phyloP scores from a whole-genome alignment of 805 yeast species.

The Metschnikowia picachoensis region DNA sequence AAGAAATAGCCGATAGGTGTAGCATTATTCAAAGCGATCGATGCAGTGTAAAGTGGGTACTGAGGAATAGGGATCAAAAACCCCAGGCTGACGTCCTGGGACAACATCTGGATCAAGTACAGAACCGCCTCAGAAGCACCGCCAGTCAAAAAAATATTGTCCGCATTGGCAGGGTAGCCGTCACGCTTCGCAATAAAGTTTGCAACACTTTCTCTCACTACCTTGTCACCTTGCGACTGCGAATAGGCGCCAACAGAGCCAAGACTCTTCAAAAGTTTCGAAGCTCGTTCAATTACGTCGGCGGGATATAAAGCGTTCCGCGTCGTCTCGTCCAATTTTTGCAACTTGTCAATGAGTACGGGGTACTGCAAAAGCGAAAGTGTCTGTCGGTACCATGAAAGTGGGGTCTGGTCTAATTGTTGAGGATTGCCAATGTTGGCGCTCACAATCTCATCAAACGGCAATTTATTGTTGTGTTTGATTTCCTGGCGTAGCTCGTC shows the following conservation, averaged over 20 bases:
- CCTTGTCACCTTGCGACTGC: slow-evolving; percentile 80
- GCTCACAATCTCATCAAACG: slow-evolving; percentile 73
- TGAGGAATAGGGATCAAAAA: slow-evolving; percentile 95
- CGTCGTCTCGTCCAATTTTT: slow-evolving; percentile 22
- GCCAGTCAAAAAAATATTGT: slow-evolving; percentile 77
- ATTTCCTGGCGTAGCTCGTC: slow-evolving; percentile 70
- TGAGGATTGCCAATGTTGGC: slow-evolving; percentile 99
- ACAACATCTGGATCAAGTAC: slow-evolving; percentile 65
- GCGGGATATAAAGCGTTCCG: slow-evolving; percentile 41
- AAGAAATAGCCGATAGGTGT: slow-evolving; percentile 83
- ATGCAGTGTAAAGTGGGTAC: slow-evolving; percentile 96
- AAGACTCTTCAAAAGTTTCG: slow-evolving; percentile 50
- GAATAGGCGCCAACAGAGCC: slow-evolving; percentile 96
- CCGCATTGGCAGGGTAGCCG: slow-evolving; percentile 58
- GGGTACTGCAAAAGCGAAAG: slow-evolving; percentile 86
- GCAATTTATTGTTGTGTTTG: slow-evolving; percentile 49
- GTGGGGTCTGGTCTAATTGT: slow-evolving; percentile 89
- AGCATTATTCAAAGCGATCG: slow-evolving; percentile 78
- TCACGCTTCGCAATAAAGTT: slow-evolving; percentile 77
- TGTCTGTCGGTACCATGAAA: slow-evolving; percentile 93
- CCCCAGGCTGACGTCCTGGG: slow-evolving; percentile 67
- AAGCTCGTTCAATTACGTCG: slow-evolving; percentile 77
- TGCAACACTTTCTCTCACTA: slow-evolving; percentile 75
- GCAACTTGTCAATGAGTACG: slow-evolving; percentile 40
- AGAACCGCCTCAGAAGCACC: slow-evolving; percentile 97